Conservation (phyloP, 768 basidiomycete genomes). For the Suillus paluster region DNA sequence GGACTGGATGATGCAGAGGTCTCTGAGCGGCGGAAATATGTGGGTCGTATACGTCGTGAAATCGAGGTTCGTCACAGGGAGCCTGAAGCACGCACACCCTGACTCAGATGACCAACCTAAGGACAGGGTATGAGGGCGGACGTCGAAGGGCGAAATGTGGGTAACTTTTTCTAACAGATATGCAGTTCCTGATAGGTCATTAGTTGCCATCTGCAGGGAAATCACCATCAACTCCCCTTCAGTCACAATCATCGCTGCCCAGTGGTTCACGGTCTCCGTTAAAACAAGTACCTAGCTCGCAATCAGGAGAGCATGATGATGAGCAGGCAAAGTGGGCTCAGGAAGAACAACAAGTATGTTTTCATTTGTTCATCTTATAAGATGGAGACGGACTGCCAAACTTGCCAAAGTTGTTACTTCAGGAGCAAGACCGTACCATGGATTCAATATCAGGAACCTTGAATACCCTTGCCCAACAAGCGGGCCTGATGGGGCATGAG, state of each 20-base stretch:
- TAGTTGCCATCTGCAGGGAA: conserved; percentile 1
- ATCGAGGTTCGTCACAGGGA: conserved; percentile 65
- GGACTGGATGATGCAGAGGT: conserved; percentile 84
- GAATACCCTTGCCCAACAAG: conserved; percentile 84
- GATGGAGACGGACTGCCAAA: neutral
- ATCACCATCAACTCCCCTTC: conserved; percentile 14
- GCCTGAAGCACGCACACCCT: conserved; percentile 14
- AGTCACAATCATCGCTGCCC: conserved; percentile 24
- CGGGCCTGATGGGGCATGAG: conserved; percentile 93
- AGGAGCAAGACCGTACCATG: conserved; percentile 89
- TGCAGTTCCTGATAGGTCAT: neutral
- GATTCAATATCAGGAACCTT: conserved; percentile 88
- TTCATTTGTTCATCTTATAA: neutral
- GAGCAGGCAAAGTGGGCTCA: conserved; percentile 81
- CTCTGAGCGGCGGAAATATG: conserved; percentile 72
- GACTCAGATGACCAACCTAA: conserved; percentile 39
- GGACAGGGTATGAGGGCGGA: conserved; percentile 79
- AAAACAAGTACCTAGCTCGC: conserved; percentile 12
- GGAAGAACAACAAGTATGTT: conserved; percentile 82
- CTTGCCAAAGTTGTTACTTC: conserved; percentile 71
- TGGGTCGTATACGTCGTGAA: conserved; percentile 72
- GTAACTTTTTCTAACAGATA: neutral
- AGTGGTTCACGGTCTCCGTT: conserved; percentile 22
- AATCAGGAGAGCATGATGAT: conserved; percentile 47
- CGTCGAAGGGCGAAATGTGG: conserved; percentile 37